phyloP scores from a whole-genome alignment of 2,329 filamentous ascomycete species.

The Fusarium chlamydosporum region DNA sequence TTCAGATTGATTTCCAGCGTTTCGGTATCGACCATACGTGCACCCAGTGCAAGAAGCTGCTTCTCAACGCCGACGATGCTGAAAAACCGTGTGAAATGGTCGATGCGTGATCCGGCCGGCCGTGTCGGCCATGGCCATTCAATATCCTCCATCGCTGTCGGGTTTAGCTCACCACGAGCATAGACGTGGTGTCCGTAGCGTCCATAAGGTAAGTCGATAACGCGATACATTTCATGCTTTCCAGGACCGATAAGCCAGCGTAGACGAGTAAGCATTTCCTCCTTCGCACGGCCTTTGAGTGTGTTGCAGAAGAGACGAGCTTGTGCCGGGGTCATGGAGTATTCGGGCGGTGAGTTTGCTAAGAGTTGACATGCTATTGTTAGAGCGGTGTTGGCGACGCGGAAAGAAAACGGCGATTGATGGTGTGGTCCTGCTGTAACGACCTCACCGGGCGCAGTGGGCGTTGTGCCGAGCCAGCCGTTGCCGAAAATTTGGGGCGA shows the following conservation, averaged over 20 bases:
- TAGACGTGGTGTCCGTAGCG: constrained; percentile 47
- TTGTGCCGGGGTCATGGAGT: constrained; percentile 20
- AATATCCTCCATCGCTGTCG: constrained; percentile 32
- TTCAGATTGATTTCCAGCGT: constrained; percentile 46
- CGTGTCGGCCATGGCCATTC: constrained; percentile 42
- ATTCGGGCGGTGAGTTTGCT: constrained; percentile 21
- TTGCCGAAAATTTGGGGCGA: constrained; percentile 47
- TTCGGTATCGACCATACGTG: constrained; percentile 43
- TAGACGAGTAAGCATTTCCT: constrained; percentile 47
- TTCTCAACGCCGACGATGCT: constrained; percentile 49
- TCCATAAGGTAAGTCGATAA: constrained; percentile 48
- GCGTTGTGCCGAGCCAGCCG: constrained; percentile 43
- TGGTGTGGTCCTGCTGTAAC: constrained; percentile 4
- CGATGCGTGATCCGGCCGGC: constrained; percentile 22
- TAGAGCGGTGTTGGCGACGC: constrained; percentile 40
- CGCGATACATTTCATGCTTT: constrained; percentile 43
- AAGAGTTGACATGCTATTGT: constrained; percentile 45
- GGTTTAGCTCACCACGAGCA: constrained; percentile 41
- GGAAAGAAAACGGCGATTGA: constrained; percentile 44
- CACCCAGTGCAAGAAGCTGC: constrained; percentile 47
- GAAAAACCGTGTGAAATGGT: constrained; percentile 35
- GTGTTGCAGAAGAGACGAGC: constrained; percentile 41
- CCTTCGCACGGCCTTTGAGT: constrained; percentile 33
- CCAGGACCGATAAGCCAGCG: constrained; percentile 48
- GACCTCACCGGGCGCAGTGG: constrained; percentile 25